Percentiles rank a stretch among this genome's conserved stretches.
These are phyloP conservation scores for Cercospora sp. DNA, from an alignment of 2,329 filamentous ascomycete species.

Conservation along the genomic window DNA sequence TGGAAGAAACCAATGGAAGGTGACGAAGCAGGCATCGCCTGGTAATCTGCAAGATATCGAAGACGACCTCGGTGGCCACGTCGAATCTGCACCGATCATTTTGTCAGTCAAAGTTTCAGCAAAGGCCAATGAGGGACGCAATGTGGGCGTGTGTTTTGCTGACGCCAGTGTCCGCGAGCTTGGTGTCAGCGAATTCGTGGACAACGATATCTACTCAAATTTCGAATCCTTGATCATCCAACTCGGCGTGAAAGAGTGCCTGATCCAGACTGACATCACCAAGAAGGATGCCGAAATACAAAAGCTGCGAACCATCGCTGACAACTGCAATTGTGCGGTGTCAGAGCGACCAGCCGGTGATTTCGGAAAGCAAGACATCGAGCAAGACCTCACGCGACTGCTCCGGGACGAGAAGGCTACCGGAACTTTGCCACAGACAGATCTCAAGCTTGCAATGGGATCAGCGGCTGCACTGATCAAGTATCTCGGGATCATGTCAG, in stretches of 20 bases:
- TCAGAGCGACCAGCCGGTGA: slow-evolving; percentile 75
- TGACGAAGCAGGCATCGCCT: slow-evolving; percentile 80
- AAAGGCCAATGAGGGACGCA: slow-evolving; percentile 81
- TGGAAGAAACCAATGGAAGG: slow-evolving; percentile 86
- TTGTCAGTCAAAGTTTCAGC: slow-evolving; percentile 89
- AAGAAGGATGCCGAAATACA: slow-evolving; percentile 85
- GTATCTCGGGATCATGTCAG: slow-evolving; percentile 86
- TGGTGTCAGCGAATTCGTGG: slow-evolving; percentile 96
- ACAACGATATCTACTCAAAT: slow-evolving; percentile 97
- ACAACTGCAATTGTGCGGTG: slow-evolving; percentile 87
- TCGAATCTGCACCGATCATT: slow-evolving; percentile 91
- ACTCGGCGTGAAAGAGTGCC: slow-evolving; percentile 88
- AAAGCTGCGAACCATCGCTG: slow-evolving; percentile 85
- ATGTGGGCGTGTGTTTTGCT: slow-evolving; percentile 93
- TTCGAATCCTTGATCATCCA: slow-evolving; percentile 96
- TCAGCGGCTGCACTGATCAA: slow-evolving; percentile 91
- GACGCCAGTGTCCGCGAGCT: slow-evolving; percentile 95
- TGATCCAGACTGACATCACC: slow-evolving; percentile 75
- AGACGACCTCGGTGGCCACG: slow-evolving; percentile 83
- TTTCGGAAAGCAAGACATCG: slow-evolving; percentile 87
- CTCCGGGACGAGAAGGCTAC: slow-evolving; percentile 82
- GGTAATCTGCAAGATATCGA: slow-evolving; percentile 97
- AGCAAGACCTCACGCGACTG: slow-evolving; percentile 85
- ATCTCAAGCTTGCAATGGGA: slow-evolving; percentile 94
- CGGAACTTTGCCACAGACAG: slow-evolving; percentile 79